Evolutionary conservation across 2,329 filamentous ascomycete genomes (phyloP), one percentile per base, ranked within the genome.

Genomic region (Cercospora zeina): DNA sequence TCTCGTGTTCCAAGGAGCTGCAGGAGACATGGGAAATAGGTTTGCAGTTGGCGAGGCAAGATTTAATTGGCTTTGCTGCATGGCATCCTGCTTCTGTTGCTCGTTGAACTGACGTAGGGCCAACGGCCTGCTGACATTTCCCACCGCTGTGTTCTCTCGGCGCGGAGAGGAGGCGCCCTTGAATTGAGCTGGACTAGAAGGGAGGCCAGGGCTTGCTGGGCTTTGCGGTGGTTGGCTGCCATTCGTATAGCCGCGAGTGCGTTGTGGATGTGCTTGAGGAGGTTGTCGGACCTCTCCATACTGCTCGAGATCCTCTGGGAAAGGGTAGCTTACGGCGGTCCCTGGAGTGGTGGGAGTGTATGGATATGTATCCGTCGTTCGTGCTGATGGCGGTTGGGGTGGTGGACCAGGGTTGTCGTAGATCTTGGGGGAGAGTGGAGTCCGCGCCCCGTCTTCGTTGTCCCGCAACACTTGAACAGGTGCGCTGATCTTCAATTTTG

Each of bases 391-490:
- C 3, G 81, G 80, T 6, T 78, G 78, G n/a, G 84, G 84, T 1
- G 84, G 82, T 7, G 81, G 79, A 2, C 82, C 80, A 0, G 82
- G 82, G 51, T 80, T 80, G 3, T 55, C 59, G 73, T 85, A 85
- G 65, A 81, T 76, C 45, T 83, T 78, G 8, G 84, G 84, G 1
- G 83, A 84, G 3, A 87, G 76, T 1, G 84, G 82, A n/a, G 78
- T 80, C 34, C 78, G 77, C 3, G 76, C 79, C 21, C 80, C 79
- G 13, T 78, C 74, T 53, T 80, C 76, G 42, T 73, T 73, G 45
- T 76, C 73, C 27, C 74, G 74, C 24, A 57, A 14, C 1, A 27
- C 24, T 14, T 80, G 78, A 10, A 85, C 74, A 1, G 84, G 84
- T 7, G 82, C 79, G 19, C 83, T 85, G 67, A 87, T 87, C 62